phyloP scores from a whole-genome alignment of 495 filamentous ascomycete genomes.

The Lophium mytilinum region DNA sequence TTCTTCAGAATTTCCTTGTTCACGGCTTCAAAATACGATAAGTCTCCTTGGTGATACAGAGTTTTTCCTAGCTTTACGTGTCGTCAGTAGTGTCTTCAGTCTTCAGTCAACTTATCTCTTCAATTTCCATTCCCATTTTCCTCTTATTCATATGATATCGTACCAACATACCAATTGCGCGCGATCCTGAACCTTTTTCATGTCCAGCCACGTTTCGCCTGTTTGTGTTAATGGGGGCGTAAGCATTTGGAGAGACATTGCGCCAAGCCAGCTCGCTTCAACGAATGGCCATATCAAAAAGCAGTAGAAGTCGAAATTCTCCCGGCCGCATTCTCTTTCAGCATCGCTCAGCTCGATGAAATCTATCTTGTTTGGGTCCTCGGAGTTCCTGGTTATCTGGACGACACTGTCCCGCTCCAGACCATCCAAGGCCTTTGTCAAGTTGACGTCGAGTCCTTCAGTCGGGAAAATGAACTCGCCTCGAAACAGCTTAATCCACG shows the following conservation, averaged over 20 bases:
- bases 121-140: neutral
- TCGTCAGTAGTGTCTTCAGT: neutral
- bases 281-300: constrained; percentile 98
- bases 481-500: constrained; percentile 63
- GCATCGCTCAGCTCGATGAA: constrained; percentile 64
- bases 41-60: constrained; percentile 91
- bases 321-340: constrained; percentile 69
- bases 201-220: constrained; percentile 66
- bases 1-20: constrained; percentile 97
- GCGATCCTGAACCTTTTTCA: constrained; percentile 67
- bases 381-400: constrained; percentile 49
- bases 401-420: constrained; percentile 80
- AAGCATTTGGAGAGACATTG: constrained; percentile 76
- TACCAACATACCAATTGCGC: constrained; percentile 62
- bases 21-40: constrained; percentile 94
- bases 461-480: constrained; percentile 95
- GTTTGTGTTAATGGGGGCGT: constrained; percentile 57
- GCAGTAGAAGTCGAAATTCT: constrained; percentile 97
- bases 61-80: constrained; percentile 75
- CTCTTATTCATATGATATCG: neutral
- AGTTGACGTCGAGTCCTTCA: constrained; percentile 68
- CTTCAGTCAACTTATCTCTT: neutral
- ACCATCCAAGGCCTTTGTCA: constrained; percentile 66
- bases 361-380: constrained; percentile 41
- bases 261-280: constrained; percentile 84